phyloP scores from a whole-genome alignment of 2,329 filamentous ascomycete species.

The Kalmusia sp. region DNA sequence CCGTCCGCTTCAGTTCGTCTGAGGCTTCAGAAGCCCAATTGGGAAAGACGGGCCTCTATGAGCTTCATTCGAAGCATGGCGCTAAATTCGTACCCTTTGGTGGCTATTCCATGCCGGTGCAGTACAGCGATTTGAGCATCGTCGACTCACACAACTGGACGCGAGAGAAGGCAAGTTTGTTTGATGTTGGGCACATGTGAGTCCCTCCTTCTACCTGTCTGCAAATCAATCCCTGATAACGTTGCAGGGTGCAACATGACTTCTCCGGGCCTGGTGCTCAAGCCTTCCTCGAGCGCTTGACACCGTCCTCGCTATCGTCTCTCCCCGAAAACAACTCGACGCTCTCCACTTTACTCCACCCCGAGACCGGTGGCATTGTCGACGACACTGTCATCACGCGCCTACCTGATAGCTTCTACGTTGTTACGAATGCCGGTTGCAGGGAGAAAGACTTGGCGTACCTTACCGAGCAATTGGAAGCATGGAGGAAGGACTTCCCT shows the following conservation, averaged over 20 bases:
- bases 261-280: slow-evolving; percentile 82
- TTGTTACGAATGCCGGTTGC: slow-evolving; percentile 95
- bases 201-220: slow-evolving; percentile 19
- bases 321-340: slow-evolving; percentile 75
- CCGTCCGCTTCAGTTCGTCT: slow-evolving; percentile 38
- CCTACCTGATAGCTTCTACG: slow-evolving; percentile 74
- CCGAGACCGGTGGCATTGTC: slow-evolving; percentile 82
- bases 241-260: slow-evolving; percentile 74
- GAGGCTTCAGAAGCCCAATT: slow-evolving; percentile 34
- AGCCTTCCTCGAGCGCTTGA: slow-evolving; percentile 82
- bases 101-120: slow-evolving; percentile 90
- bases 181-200: slow-evolving; percentile 97
- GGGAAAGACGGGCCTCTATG: slow-evolving; percentile 75
- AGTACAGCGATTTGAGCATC: slow-evolving; percentile 80
- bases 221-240: slow-evolving; percentile 1
- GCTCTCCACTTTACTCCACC: slow-evolving; percentile 81
- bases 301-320: slow-evolving; percentile 73
- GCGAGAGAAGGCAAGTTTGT: slow-evolving; percentile 83
- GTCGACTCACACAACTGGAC: slow-evolving; percentile 90
- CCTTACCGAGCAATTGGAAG: slow-evolving; percentile 71
- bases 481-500: slow-evolving; percentile 48
- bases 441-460: slow-evolving; percentile 86
- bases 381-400: slow-evolving; percentile 93
- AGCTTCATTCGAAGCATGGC: slow-evolving; percentile 77
- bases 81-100: slow-evolving; percentile 98